Evolutionary conservation across 257 asterid genomes (phyloP), one percentile per base, ranked within the genome.

Genomic region (Fraxinus anomala): DNA sequence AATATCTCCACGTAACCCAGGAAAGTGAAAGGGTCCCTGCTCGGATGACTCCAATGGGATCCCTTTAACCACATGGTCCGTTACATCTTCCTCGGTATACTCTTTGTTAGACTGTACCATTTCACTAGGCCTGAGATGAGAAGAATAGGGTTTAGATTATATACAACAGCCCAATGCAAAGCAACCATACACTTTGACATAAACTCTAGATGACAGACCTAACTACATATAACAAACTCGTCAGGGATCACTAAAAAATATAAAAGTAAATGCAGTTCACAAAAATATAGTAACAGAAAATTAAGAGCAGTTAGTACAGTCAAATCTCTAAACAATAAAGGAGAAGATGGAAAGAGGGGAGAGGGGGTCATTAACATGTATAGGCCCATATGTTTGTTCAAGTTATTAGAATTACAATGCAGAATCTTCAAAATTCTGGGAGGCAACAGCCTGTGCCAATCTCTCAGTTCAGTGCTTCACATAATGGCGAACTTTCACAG

Each of bases 51-150:
- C 87, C 33, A 85, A 70, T 23, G 86, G 65, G 28, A 63, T 77
- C 28, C 92, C 94, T 70, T 77, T 85, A 31, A 49, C 80, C 92
- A 93, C 88, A 79, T 92, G 89, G 72, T 85, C 85, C 0, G 98
- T 93, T 40, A 96, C 92, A 83, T 96, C 99, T 83, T 96, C 97
- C 89, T 92, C 97, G 0, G 94, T 88, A 75, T 84, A 89, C 79
- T 91, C 99, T 82, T 89, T 89, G 87, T 80, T 85, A 28, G 97
- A 92, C 30, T 92, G 88, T 69, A 93, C 86, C 88, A 95, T 76
- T 88, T 93, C 97, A 76, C 89, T 79, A 37, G 98, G 98, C 95
- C 99, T 93, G 87, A 56, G 59, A 42, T 11, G 54, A 78, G 77
- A 80, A 66, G 44, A 31, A 73, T 28, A 42, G n/a, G 36, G 78